These are phyloP conservation scores for Galerina sulciceps DNA, from an alignment of 768 basidiomycete genomes.

Conservation along the genomic window DNA sequence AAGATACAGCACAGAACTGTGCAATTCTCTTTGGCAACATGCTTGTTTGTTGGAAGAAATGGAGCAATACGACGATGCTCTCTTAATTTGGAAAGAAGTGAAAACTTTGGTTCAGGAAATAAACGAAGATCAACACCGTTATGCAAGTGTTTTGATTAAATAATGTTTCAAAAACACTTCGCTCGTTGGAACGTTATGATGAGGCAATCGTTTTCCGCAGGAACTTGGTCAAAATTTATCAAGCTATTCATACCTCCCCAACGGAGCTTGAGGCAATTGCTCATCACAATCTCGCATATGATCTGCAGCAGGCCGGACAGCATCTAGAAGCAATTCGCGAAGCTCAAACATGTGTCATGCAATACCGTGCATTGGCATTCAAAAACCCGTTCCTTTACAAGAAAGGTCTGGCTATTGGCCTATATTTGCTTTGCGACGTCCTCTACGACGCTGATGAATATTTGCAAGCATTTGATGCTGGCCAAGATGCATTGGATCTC, in stretches of 20 bases:
- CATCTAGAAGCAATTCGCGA: not conserved
- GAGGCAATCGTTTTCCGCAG: not conserved
- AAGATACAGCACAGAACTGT: not conserved
- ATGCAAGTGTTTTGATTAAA: not conserved
- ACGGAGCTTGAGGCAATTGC: not conserved
- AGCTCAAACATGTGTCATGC: constrained; percentile 1
- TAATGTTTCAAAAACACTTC: not conserved
- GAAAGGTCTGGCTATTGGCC: not conserved
- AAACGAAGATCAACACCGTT: not conserved
- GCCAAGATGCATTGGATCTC: constrained; percentile 2
- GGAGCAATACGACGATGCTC: not conserved
- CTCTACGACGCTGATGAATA: not conserved
- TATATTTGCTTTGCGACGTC: not conserved
- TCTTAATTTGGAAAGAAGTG: not conserved
- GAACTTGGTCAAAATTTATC: not conserved
- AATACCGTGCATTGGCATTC: constrained; percentile 7
- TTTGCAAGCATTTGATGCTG: not conserved
- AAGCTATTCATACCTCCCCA: not conserved
- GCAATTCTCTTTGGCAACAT: constrained; percentile 2
- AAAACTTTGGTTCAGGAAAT: not conserved
- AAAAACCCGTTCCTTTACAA: not conserved
- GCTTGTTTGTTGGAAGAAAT: not conserved
- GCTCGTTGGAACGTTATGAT: not conserved
- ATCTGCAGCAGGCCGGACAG: constrained; percentile 1
- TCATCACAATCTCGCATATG: constrained; percentile 6